phyloP scores from a whole-genome alignment of 108 stramenopile genomes.

The Nannochloropsis granulata region DNA sequence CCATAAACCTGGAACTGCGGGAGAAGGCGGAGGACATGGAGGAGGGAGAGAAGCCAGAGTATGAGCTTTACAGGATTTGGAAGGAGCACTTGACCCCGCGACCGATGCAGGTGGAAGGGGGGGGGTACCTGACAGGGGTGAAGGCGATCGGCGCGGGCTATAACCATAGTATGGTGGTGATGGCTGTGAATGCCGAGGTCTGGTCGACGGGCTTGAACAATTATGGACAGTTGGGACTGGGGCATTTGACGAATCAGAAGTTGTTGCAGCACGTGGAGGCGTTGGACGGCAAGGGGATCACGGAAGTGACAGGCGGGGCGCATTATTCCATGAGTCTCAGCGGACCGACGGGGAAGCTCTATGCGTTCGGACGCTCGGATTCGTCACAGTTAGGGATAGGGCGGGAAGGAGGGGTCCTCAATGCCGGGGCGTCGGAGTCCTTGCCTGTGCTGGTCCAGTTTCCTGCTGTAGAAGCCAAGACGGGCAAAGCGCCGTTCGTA shows the following conservation, averaged over 20 bases:
- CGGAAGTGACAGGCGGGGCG: constrained; percentile 51
- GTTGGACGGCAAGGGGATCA: constrained; percentile 44
- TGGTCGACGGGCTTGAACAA: constrained; percentile 65
- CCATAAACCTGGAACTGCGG: background rate
- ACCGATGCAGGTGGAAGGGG: constrained; percentile 25
- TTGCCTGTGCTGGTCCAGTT: background rate
- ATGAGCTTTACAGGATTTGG: constrained; percentile 25
- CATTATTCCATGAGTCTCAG: constrained; percentile 54
- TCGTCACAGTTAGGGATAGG: constrained; percentile 58
- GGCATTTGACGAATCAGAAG: constrained; percentile 42
- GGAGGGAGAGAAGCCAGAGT: constrained; percentile 2
- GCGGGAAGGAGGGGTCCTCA: constrained; percentile 15
- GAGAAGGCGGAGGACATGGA: background rate
- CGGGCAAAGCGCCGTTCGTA: background rate
- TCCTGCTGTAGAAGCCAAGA: background rate
- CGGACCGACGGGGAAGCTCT: constrained; percentile 44
- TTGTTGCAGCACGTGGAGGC: constrained; percentile 29
- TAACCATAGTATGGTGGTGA: constrained; percentile 60
- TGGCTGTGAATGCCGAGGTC: constrained; percentile 33
- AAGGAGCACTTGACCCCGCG: constrained; percentile 46
- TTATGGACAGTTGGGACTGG: constrained; percentile 78
- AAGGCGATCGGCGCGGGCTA: constrained; percentile 55
- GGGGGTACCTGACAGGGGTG: constrained; percentile 12
- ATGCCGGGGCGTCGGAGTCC: constrained; percentile 14
- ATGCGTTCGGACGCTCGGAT: constrained; percentile 62